Percentiles rank a stretch among this genome's conserved stretches.
Conservation (phyloP, 1,139 yeast species). For the Spencermartinsiella ligniputridi region DNA sequence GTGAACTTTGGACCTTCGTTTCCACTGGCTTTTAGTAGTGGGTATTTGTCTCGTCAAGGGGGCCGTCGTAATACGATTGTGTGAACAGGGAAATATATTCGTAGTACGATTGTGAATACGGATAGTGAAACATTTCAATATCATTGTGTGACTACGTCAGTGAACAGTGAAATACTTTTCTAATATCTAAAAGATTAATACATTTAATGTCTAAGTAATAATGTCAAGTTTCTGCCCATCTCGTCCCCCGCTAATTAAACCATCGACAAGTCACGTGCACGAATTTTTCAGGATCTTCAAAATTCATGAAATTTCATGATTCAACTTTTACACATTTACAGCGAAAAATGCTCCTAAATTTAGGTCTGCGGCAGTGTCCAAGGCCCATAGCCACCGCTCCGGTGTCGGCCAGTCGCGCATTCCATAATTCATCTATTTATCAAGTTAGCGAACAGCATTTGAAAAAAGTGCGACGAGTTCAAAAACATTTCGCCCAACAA, state of each 20-base stretch:
- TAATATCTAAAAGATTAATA: too few species aligned
- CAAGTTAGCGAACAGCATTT: slow-evolving; percentile 17
- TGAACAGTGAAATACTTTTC: too few species aligned
- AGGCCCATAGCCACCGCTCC: neutral
- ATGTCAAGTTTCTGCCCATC: too few species aligned
- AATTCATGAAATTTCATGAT: too few species aligned
- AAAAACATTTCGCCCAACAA: slow-evolving; percentile 32
- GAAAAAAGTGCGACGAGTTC: slow-evolving; percentile 27
- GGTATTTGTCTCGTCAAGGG: neutral
- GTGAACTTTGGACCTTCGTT: neutral
- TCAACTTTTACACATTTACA: neutral
- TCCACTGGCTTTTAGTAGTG: neutral
- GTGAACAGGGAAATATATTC: too few species aligned
- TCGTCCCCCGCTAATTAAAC: too few species aligned
- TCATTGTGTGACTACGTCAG: too few species aligned
- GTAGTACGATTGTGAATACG: too few species aligned
- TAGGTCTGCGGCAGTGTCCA: neutral
- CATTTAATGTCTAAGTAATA: too few species aligned
- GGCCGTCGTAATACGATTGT: neutral
- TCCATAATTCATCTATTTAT: slow-evolving; percentile 4
- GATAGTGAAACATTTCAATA: too few species aligned
- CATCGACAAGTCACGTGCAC: too few species aligned
- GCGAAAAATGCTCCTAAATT: neutral
- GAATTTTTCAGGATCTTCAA: too few species aligned
- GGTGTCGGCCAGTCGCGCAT: neutral